Conservation (phyloP, 176 grass and related monocot genomes). For the Secale cereale region DNA sequence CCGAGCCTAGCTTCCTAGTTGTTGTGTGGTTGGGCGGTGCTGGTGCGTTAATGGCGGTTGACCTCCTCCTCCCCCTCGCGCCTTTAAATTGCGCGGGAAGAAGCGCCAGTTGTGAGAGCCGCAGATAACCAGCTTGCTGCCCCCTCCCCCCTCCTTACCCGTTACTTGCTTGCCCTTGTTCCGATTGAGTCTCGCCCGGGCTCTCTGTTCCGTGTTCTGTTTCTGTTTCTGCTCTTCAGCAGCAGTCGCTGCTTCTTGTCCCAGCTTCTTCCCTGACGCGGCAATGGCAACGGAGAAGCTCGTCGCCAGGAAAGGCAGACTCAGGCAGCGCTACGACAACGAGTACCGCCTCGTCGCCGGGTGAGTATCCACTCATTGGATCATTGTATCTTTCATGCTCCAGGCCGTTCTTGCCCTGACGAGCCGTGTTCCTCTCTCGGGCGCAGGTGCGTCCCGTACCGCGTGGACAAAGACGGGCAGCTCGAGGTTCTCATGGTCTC, state of each 20-base stretch:
- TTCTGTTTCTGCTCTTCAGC: neutral
- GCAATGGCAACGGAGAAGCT: conserved; percentile 25
- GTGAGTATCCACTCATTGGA: neutral
- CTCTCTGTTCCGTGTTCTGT: neutral
- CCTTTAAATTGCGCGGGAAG: conserved; percentile 45
- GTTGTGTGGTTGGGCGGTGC: conserved; percentile 33
- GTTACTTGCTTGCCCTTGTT: too few relatives aligned
- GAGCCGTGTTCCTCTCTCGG: neutral
- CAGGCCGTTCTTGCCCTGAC: neutral
- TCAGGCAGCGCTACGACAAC: conserved; percentile 61
- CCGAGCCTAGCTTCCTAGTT: neutral
- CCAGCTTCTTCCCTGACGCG: neutral
- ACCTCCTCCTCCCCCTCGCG: neutral
- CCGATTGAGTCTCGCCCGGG: neutral
- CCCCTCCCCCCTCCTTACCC: too few relatives aligned
- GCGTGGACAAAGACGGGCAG: conserved; percentile 25
- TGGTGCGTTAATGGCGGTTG: conserved; percentile 41
- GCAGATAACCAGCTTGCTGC: neutral
- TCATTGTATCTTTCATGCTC: neutral
- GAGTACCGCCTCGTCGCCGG: conserved; percentile 77
- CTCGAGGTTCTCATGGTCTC: conserved; percentile 85
- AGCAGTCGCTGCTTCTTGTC: neutral
- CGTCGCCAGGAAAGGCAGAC: conserved; percentile 54
- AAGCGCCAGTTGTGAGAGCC: neutral
- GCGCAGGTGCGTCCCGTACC: conserved; percentile 70